Conservation (phyloP, 768 basidiomycete genomes). For the Gyrodon lividus region DNA sequence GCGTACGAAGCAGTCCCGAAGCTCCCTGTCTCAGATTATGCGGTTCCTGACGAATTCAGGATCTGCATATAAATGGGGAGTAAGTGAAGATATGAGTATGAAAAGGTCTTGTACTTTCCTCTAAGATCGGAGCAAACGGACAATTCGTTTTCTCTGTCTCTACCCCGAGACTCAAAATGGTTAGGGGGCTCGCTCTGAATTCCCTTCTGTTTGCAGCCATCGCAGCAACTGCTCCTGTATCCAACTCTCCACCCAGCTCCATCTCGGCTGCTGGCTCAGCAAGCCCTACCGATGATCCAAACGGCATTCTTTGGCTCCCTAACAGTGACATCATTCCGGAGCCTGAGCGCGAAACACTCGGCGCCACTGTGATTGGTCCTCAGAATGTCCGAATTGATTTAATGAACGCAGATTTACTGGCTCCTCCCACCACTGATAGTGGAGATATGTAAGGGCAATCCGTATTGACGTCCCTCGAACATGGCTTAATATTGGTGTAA, state of each 20-base stretch:
- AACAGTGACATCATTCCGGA: conserved; percentile 28
- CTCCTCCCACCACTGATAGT: conserved; percentile 59
- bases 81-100: too few relatives aligned
- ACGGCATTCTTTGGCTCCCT: conserved; percentile 38
- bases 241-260: background rate
- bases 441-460: conserved; percentile 41
- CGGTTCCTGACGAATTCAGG: too few relatives aligned
- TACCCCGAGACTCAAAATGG: conserved; percentile 3
- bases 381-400: conserved; percentile 51
- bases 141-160: background rate
- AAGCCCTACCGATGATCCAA: conserved; percentile 43
- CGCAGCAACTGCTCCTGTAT: background rate
- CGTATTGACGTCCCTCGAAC: background rate
- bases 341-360: conserved; percentile 43
- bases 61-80: too few relatives aligned
- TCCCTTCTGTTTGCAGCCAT: conserved; percentile 6
- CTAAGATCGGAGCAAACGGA: background rate
- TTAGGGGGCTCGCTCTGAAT: background rate
- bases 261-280: conserved; percentile 28
- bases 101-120: background rate
- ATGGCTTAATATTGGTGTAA: background rate
- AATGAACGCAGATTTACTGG: conserved; percentile 56
- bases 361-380: conserved; percentile 51
- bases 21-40: too few relatives aligned
- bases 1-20: too few relatives aligned